phyloP scores from a whole-genome alignment of 306 rosid species.

The Cotoneaster glaucophyllus region DNA sequence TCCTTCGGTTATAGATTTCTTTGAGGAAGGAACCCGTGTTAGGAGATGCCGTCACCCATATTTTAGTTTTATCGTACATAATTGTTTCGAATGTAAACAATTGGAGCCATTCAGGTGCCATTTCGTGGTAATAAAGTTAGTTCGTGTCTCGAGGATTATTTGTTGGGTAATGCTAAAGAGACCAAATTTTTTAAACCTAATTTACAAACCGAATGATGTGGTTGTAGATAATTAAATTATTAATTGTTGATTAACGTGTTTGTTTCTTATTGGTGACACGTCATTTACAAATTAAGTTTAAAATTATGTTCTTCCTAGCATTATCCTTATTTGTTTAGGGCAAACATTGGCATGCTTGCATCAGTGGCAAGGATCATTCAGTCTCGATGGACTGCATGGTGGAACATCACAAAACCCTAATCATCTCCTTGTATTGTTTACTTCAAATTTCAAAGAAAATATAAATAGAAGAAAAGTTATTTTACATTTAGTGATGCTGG shows the following conservation, averaged over 20 bases:
- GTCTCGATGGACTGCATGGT: neutral
- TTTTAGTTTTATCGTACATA: slow-evolving; percentile 27
- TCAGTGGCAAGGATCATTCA: neutral
- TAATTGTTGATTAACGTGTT: too few relatives aligned
- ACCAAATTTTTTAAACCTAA: too few relatives aligned
- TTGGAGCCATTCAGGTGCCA: slow-evolving; percentile 13
- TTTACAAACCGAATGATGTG: too few relatives aligned
- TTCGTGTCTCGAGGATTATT: neutral
- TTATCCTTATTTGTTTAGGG: neutral
- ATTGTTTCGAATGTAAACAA: slow-evolving; percentile 1
- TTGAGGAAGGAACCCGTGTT: slow-evolving; percentile 23
- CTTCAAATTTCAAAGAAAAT: neutral
- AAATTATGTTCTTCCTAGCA: too few relatives aligned
- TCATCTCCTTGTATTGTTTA: too few relatives aligned
- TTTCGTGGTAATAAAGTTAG: slow-evolving; percentile 14
- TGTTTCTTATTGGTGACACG: too few relatives aligned
- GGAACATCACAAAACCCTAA: neutral
- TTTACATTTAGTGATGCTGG: neutral
- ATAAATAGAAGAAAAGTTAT: neutral
- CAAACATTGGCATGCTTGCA: neutral
- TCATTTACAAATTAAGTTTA: too few relatives aligned
- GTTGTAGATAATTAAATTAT: too few relatives aligned
- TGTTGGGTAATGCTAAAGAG: too few relatives aligned
- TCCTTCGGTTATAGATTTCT: slow-evolving; percentile 17
- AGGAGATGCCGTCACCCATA: slow-evolving; percentile 3